Percentiles rank a stretch among this genome's conserved stretches.
These are phyloP conservation scores for Vanrija pseudolonga DNA, from an alignment of 1,284 basidiomycete genomes.

Conservation along the genomic window DNA sequence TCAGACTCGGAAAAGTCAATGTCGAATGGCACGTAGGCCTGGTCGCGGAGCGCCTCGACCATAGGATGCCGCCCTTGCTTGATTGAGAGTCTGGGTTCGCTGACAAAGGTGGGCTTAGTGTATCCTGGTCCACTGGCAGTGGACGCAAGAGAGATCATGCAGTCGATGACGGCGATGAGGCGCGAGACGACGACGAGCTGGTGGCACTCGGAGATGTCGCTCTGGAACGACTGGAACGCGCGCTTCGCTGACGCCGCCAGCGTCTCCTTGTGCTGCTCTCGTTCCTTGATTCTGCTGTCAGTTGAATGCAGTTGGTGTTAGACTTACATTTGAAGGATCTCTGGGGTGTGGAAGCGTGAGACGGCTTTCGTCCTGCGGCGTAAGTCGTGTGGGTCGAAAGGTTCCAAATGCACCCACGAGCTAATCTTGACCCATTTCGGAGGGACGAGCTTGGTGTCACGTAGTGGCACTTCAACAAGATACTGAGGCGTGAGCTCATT, in stretches of 20 bases:
- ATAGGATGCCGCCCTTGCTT: slow-evolving; percentile 62
- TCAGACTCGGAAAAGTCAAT: slow-evolving; percentile 46
- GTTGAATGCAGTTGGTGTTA: not conserved
- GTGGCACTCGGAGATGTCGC: slow-evolving; percentile 67
- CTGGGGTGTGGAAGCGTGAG: slow-evolving; percentile 78
- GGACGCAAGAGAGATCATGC: slow-evolving; percentile 43
- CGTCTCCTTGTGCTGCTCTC: slow-evolving; percentile 72
- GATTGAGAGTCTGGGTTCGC: slow-evolving; percentile 55
- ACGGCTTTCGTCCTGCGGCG: slow-evolving; percentile 64
- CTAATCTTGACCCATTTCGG: slow-evolving; percentile 74
- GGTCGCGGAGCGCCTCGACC: slow-evolving; percentile 69
- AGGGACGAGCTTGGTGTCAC: slow-evolving; percentile 70
- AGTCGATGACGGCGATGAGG: slow-evolving; percentile 62
- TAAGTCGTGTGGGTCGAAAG: not conserved
- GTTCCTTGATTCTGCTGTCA: slow-evolving; percentile 57
- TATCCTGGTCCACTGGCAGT: slow-evolving; percentile 41
- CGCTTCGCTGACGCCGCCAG: slow-evolving; percentile 62
- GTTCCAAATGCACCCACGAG: slow-evolving; percentile 52
- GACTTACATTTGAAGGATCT: slow-evolving; percentile 57
- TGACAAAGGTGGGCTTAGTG: slow-evolving; percentile 69
- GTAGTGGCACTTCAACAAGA: slow-evolving; percentile 70
- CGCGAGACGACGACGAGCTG: slow-evolving; percentile 68
- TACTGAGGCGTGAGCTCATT: slow-evolving; percentile 53
- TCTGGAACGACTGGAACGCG: slow-evolving; percentile 66
- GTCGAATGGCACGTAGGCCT: slow-evolving; percentile 70